Conservation (phyloP, 805 yeast genomes). For the Saccharomycopsis fibuligera region DNA sequence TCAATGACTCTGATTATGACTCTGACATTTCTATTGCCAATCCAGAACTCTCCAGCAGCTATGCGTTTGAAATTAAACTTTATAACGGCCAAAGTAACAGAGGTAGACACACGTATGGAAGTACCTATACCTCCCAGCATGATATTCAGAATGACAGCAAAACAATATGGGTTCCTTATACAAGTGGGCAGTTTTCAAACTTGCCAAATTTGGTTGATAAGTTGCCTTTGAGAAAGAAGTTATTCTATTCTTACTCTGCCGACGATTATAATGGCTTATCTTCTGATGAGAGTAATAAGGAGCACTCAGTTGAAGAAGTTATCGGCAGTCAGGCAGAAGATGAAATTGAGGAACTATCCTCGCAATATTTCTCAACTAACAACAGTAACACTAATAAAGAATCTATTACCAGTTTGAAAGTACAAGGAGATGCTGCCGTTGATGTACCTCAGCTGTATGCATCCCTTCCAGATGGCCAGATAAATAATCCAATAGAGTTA, state of each 20-base stretch:
- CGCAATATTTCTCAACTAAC: neutral
- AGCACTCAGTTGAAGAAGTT: slow-evolving; percentile 17
- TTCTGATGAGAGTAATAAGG: slow-evolving; percentile 13
- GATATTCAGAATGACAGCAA: neutral
- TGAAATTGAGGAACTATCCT: neutral
- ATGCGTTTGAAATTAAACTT: slow-evolving; percentile 42
- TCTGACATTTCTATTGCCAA: slow-evolving; percentile 47
- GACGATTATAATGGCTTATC: slow-evolving; percentile 10
- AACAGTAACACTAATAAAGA: neutral
- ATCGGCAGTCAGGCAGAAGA: slow-evolving; percentile 5
- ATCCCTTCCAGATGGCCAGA: no score
- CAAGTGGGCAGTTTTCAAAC: slow-evolving; percentile 34
- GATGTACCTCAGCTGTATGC: no score
- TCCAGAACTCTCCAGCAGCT: slow-evolving; percentile 43
- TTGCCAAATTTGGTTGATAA: slow-evolving; percentile 34
- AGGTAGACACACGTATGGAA: neutral
- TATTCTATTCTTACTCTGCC: slow-evolving; percentile 28
- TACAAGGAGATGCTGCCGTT: no score
- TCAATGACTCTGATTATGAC: slow-evolving; percentile 25
- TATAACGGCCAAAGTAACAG: slow-evolving; percentile 26
- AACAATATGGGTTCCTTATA: slow-evolving; percentile 40
- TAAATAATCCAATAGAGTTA: neutral
- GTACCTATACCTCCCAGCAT: neutral
- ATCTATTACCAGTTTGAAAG: no score
- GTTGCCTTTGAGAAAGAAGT: slow-evolving; percentile 26